Evolutionary conservation across 805 yeast genomes (phyloP), one percentile per base, ranked within the genome.

Genomic region (Yarrowia yakushimensis): DNA sequence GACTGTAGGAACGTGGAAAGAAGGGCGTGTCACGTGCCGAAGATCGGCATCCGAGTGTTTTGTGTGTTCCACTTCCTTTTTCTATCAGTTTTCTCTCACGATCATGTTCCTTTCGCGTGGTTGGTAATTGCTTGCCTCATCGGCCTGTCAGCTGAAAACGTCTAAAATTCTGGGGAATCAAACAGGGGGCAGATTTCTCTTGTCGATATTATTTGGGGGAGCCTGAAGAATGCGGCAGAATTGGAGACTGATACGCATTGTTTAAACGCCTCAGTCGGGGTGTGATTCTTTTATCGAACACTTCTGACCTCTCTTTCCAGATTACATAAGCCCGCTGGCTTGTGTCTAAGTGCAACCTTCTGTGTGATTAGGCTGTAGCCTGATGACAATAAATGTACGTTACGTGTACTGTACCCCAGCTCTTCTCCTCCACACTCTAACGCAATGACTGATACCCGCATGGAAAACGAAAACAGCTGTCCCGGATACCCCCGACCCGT

Each of bases 401-500:
- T n/a, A n/a, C n/a, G n/a, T n/a, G n/a, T n/a, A n/a, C n/a, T n/a
- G n/a, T n/a, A n/a, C n/a, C n/a, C n/a, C n/a, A n/a, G n/a, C 34
- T 36, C 23, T 28, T 45, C 52, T 28, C 25, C 9, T 45, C 5
- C 9, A 4, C 22, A 13, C 22, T 3, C 31, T 17, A 31, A 10
- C n/a, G 30, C 22, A 20, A 39, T 31, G 34, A 13, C 34, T 8
- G 50, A 43, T 43, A 43, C 50, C 34, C 33, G 12, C 37, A 48
- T 20, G 55, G 55, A 45, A 5, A 48, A 48, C 55, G 55, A 48
- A 36, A 48, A 48, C 18, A 48, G 39, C 55, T 48, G 55, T 27
- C 55, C 55, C 2, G 55, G 55, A 48, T 48, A 48, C 55, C 55
- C 39, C 55, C 39, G 55, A 13, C 55, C 55, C 6, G 39, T 33